phyloP scores from a whole-genome alignment of 805 yeast genomes.

The Candida endomychidarum region DNA sequence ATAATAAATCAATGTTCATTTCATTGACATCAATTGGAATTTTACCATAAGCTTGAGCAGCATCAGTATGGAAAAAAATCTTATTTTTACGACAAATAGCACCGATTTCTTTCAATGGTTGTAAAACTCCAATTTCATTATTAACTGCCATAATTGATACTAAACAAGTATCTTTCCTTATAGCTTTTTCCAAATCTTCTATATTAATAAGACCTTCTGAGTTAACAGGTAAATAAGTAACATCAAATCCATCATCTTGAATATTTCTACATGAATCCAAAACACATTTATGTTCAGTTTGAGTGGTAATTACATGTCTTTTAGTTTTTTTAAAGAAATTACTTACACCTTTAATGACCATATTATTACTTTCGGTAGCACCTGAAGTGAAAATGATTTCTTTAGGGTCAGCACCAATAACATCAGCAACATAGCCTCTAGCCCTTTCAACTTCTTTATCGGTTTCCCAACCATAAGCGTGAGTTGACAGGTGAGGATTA shows the following conservation, averaged over 20 bases:
- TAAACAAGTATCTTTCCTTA: conserved; percentile 85
- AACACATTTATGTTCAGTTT: conserved; percentile 99
- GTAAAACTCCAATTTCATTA: conserved; percentile 97
- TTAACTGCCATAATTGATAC: conserved; percentile 97
- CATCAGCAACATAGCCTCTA: conserved; percentile 74
- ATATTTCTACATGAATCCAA: conserved; percentile 91
- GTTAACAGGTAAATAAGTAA: conserved; percentile 85
- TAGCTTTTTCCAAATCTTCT: conserved; percentile 75
- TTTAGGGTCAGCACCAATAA: conserved; percentile 92
- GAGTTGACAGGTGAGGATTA: conserved; percentile 97
- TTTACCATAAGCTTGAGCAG: conserved; percentile 97
- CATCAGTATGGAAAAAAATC: conserved; percentile 96
- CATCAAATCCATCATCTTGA: conserved; percentile 96
- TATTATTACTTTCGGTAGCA: conserved; percentile 96
- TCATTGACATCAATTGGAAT: conserved; percentile 90
- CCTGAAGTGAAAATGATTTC: conserved; percentile 97
- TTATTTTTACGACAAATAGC: conserved; percentile 79
- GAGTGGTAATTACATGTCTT: conserved; percentile 91
- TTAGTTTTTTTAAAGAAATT: conserved; percentile 87
- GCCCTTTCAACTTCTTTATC: conserved; percentile 89
- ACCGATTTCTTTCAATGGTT: conserved; percentile 94
- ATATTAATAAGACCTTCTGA: conserved; percentile 76
- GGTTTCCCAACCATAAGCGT: conserved; percentile 98
- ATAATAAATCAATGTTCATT: conserved; percentile 88
- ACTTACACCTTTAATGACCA: conserved; percentile 94